Evolutionary conservation across 768 basidiomycete genomes (phyloP), one percentile per base, ranked within the genome.

Genomic region (Mycena rosella): DNA sequence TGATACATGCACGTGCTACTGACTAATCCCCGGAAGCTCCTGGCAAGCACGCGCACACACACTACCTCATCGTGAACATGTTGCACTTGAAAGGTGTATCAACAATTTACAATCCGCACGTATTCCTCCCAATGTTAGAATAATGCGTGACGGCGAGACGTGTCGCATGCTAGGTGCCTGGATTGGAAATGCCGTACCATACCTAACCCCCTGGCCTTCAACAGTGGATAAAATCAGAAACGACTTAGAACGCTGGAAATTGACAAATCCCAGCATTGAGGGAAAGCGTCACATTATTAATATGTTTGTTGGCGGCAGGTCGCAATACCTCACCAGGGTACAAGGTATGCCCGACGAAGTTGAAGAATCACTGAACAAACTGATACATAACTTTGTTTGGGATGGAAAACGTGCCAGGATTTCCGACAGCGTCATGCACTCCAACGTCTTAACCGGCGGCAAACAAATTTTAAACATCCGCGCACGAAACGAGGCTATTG

Each of bases 261-360:
- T 44, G 7, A 49, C 53, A 0, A 44, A 64, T 10, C 74, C 70
- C n/a, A n/a, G n/a, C n/a, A n/a, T n/a, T 13, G 42, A 64, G 34
- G 74, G 74, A 0, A 63, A 62, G n/a, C 40, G 62, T 6, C 66
- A 75, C 20, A 71, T 75, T 4, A 53, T 73, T 0, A 72, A 75
- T 30, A 73, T 74, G 69, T 40, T 72, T 1, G 62, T 74, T 0
- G 75, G 72, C n/a, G n/a, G n/a, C n/a, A n/a, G n/a, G n/a, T n/a
- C n/a, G n/a, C n/a, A n/a, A n/a, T n/a, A n/a, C n/a, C 60, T 75
- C 0, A 69, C 76, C 5, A 53, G 63, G 30, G 74, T 74, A 0
- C 76, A 77, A 60, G 74, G 77, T 6, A 78, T 78, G 77, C 76
- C 76, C 40, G 49, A 60, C 17, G 55, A 52, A 0, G 34, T 71